Evolutionary conservation across 352 stramenopile species (phyloP).

Genomic region (Peronospora farinosa): DNA sequence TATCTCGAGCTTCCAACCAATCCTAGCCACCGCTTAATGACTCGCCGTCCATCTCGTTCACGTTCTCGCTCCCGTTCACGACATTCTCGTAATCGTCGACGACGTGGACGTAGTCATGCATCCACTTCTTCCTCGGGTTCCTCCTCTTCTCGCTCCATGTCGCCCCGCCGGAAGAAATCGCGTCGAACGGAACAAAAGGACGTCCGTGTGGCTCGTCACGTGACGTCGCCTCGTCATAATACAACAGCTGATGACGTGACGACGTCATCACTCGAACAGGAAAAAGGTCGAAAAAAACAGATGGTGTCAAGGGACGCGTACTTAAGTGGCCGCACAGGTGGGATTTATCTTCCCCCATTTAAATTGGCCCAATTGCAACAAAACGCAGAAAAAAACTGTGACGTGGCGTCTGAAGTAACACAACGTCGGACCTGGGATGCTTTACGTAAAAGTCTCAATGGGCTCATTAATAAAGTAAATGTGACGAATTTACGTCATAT

Average conservation of each 20-base stretch:
- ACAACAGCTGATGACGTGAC: slow-evolving; percentile 1
- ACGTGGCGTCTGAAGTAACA: slow-evolving; percentile 55
- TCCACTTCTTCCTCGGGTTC: slow-evolving; percentile 16
- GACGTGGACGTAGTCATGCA: slow-evolving; percentile 11
- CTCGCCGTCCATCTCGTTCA: slow-evolving; percentile 22
- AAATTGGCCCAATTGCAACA: slow-evolving; percentile 82
- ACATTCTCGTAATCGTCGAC: slow-evolving; percentile 10
- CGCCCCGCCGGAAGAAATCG: slow-evolving; percentile 30
- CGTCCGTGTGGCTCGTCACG: slow-evolving; percentile 14
- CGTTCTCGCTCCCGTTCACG: slow-evolving; percentile 1
- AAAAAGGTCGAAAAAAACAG: slow-evolving; percentile 14
- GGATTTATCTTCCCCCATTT: slow-evolving; percentile 90
- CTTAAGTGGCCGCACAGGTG: slow-evolving; percentile 64
- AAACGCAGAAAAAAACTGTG: slow-evolving; percentile 25
- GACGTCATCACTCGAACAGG: not conserved
- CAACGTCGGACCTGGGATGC: slow-evolving; percentile 94
- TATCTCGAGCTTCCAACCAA: not conserved
- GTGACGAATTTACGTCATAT: slow-evolving; percentile 93
- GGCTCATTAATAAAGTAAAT: slow-evolving; percentile 96
- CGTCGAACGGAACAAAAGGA: slow-evolving; percentile 3
- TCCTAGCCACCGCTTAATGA: slow-evolving; percentile 8
- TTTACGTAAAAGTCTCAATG: slow-evolving; percentile 96
- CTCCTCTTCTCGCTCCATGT: slow-evolving; percentile 16
- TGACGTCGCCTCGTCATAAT: slow-evolving; percentile 9
- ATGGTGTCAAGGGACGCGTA: slow-evolving; percentile 31